Percentiles rank a stretch among this genome's conserved stretches.
phyloP scores from a whole-genome alignment of 2,329 filamentous ascomycete genomes.

The Drechslerella coelobrocha region DNA sequence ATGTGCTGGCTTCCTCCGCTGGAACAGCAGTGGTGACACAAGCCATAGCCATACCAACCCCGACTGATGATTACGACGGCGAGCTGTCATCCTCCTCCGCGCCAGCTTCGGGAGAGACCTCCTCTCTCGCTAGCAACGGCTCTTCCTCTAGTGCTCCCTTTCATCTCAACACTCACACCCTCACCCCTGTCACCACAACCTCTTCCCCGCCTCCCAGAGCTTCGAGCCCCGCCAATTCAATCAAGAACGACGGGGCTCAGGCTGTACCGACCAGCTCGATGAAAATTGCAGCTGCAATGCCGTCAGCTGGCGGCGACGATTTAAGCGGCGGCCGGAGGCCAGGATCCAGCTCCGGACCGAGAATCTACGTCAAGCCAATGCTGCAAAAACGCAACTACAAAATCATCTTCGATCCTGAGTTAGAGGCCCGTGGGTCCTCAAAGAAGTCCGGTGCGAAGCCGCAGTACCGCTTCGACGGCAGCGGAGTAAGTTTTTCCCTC shows the following conservation, averaged over 20 bases:
- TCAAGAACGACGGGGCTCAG: slow-evolving; percentile 30
- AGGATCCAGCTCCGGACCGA: slow-evolving; percentile 25
- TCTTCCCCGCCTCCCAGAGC: slow-evolving; percentile 45
- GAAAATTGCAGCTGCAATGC: slow-evolving; percentile 1
- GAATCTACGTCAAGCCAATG: slow-evolving; percentile 60
- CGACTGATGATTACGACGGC: slow-evolving; percentile 48
- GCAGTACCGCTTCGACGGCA: slow-evolving; percentile 63
- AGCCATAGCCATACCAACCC: slow-evolving; percentile 47
- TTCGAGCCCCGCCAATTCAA: slow-evolving; percentile 39
- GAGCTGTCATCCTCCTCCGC: slow-evolving; percentile 31
- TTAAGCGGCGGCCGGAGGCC: slow-evolving; percentile 50
- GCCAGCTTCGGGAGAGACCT: slow-evolving; percentile 40
- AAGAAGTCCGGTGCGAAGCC: slow-evolving; percentile 64
- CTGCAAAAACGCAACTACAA: slow-evolving; percentile 64
- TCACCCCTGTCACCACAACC: slow-evolving; percentile 49
- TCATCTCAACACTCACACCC: slow-evolving; percentile 44
- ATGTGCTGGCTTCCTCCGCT: slow-evolving; percentile 56
- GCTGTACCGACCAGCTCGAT: slow-evolving; percentile 1
- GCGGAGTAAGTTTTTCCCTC: slow-evolving; percentile 58
- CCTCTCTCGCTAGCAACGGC: slow-evolving; percentile 47
- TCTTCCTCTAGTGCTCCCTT: slow-evolving; percentile 37
- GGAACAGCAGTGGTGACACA: slow-evolving; percentile 26
- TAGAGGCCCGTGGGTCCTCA: slow-evolving; percentile 65
- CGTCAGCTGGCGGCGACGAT: slow-evolving; percentile 23
- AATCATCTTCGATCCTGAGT: slow-evolving; percentile 69